These are phyloP conservation scores for Talaromyces proteolyticus DNA, from an alignment of 495 filamentous ascomycete species.

Conservation along the genomic window DNA sequence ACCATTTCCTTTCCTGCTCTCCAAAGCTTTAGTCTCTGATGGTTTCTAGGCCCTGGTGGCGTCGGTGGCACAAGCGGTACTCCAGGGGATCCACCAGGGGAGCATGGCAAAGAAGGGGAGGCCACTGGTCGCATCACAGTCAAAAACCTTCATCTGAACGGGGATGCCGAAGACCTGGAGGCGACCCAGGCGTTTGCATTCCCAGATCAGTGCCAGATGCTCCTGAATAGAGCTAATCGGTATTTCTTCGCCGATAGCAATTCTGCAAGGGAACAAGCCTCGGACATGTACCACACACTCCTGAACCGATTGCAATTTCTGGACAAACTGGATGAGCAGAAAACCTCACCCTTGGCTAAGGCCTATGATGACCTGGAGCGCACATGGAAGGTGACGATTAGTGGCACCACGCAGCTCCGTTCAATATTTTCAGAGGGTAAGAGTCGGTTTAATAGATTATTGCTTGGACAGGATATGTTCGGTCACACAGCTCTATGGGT, in stretches of 20 bases:
- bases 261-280: background rate
- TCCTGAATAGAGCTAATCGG: constrained; percentile 1
- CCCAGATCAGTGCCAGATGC: constrained; percentile 7
- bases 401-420: background rate
- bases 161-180: background rate
- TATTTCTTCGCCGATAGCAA: background rate
- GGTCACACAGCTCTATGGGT: background rate
- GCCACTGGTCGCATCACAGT: background rate
- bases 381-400: constrained; percentile 2
- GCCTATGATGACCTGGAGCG: background rate
- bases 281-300: background rate
- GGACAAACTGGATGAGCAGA: background rate
- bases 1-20: background rate
- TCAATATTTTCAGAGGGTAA: background rate
- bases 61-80: background rate
- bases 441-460: background rate
- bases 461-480: constrained; percentile 4
- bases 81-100: background rate
- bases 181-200: background rate
- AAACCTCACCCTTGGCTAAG: background rate
- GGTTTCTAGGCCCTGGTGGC: background rate
- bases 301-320: background rate
- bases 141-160: background rate
- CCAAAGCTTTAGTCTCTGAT: background rate
- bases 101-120: background rate